A percentile compares a stretch with the other conserved stretches of the same genome.
Evolutionary conservation across 371 early-diverging fungal species (phyloP).

Genomic region (Dichotomocladium elegans): DNA sequence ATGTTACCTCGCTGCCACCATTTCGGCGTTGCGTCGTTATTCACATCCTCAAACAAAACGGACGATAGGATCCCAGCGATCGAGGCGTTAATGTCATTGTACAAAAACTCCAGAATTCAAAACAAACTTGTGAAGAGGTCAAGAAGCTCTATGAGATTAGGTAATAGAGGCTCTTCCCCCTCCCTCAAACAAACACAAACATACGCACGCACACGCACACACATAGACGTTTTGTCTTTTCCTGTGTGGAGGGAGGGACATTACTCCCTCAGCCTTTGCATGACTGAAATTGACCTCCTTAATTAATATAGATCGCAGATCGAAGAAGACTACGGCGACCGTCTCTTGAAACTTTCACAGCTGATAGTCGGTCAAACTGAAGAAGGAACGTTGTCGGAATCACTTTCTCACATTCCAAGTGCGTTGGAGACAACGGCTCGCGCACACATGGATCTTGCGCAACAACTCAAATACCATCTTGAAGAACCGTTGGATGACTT

Average conservation of each 20-base stretch:
- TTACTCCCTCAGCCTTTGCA: too few species aligned
- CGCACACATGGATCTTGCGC: constrained; percentile 44
- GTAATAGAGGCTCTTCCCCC: constrained; percentile 1
- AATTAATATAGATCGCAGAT: constrained; percentile 16
- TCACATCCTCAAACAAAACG: neutral
- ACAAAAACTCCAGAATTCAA: constrained; percentile 12
- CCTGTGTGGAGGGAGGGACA: too few species aligned
- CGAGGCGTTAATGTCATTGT: constrained; percentile 16
- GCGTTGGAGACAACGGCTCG: constrained; percentile 43
- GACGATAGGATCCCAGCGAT: constrained; percentile 11
- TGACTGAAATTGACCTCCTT: too few species aligned
- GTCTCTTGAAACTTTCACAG: constrained; percentile 21
- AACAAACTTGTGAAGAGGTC: constrained; percentile 24
- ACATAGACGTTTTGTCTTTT: too few species aligned
- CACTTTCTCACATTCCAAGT: constrained; percentile 34
- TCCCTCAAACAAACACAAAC: neutral
- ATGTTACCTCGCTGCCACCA: neutral
- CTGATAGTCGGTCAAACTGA: constrained; percentile 29
- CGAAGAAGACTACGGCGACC: constrained; percentile 25
- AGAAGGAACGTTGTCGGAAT: constrained; percentile 37
- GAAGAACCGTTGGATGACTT: constrained; percentile 36
- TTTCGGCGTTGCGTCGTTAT: neutral
- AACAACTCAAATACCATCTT: constrained; percentile 36
- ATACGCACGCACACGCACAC: neutral
- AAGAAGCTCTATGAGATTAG: constrained; percentile 20